A percentile compares a stretch with the other conserved stretches of the same genome.
phyloP scores from a whole-genome alignment of 441 rosid genomes.

The Rhodomyrtus psidioides region DNA sequence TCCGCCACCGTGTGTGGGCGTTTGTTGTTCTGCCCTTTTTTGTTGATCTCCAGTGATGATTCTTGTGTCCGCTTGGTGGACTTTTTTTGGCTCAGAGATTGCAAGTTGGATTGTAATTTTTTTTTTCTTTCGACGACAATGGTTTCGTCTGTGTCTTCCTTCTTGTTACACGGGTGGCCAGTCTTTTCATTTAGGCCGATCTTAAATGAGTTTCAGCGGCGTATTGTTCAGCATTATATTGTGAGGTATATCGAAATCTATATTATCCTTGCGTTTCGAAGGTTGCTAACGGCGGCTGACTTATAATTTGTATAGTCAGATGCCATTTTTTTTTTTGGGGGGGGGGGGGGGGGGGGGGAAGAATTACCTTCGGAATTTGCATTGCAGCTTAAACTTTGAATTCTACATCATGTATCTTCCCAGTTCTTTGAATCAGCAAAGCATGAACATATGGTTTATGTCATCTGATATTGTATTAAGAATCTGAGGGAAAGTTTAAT shows the following conservation, averaged over 20 bases:
- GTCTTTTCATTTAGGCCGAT: not conserved
- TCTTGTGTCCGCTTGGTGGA: not conserved
- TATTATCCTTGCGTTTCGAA: not conserved
- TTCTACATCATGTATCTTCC: not conserved
- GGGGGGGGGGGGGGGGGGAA: too few relatives aligned
- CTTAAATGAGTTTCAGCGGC: too few relatives aligned
- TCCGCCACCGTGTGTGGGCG: rapidly evolving
- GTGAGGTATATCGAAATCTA: not conserved
- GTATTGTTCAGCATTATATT: not conserved
- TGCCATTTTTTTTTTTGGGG: not conserved
- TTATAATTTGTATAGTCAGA: not conserved
- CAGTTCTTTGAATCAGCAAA: not conserved
- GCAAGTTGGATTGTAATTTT: not conserved
- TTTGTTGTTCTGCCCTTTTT: not conserved
- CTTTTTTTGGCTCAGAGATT: not conserved
- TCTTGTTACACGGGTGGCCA: not conserved
- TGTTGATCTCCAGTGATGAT: not conserved
- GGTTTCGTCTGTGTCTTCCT: not conserved
- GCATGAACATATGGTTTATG: not conserved
- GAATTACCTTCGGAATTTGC: not conserved
- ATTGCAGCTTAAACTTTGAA: not conserved
- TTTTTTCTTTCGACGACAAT: not conserved
- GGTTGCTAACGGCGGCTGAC: not conserved
- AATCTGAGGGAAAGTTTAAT: not conserved
- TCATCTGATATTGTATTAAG: not conserved